Evolutionary conservation across 495 filamentous ascomycete species (phyloP).

Genomic region (Chaetomium tenue): DNA sequence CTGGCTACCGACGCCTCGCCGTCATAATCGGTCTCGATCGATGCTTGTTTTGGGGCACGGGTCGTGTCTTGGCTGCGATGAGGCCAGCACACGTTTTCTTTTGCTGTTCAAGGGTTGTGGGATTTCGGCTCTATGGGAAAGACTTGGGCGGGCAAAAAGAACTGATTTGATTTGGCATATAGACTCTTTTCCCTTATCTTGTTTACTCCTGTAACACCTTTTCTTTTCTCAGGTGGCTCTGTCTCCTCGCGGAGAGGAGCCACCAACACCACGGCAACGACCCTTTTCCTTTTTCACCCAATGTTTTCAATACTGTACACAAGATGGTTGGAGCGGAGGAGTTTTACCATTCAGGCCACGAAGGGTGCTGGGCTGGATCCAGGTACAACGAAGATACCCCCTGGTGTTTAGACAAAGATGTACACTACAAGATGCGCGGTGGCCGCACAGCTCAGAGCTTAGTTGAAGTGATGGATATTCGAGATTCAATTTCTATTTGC

Average conservation of each 20-base stretch:
- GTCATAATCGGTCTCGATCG: background rate
- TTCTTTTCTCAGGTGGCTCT: conserved; percentile 16
- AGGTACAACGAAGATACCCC: conserved; percentile 51
- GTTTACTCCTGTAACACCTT: conserved; percentile 25
- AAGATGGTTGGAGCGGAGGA: conserved; percentile 30
- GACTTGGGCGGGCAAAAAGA: conserved; percentile 40
- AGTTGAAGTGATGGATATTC: conserved; percentile 9
- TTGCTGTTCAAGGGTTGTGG: conserved; percentile 12
- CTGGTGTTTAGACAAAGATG: conserved; percentile 44
- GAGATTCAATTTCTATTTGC: background rate
- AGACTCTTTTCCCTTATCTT: conserved; percentile 40
- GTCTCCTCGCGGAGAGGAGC: conserved; percentile 35
- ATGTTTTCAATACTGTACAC: conserved; percentile 34
- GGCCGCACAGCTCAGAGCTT: conserved; percentile 41
- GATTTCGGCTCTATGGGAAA: conserved; percentile 37
- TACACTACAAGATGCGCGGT: conserved; percentile 45
- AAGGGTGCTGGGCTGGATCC: conserved; percentile 49
- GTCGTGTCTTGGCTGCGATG: background rate
- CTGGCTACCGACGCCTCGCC: background rate
- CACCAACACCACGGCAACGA: conserved; percentile 24
- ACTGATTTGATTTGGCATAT: conserved; percentile 41
- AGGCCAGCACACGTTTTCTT: conserved; percentile 19
- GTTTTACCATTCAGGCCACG: conserved; percentile 30
- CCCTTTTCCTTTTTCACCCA: conserved; percentile 25
- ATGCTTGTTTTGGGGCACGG: conserved; percentile 8